Evolutionary conservation across 2,329 filamentous ascomycete species (phyloP).

Genomic region (Helotiales sp.): DNA sequence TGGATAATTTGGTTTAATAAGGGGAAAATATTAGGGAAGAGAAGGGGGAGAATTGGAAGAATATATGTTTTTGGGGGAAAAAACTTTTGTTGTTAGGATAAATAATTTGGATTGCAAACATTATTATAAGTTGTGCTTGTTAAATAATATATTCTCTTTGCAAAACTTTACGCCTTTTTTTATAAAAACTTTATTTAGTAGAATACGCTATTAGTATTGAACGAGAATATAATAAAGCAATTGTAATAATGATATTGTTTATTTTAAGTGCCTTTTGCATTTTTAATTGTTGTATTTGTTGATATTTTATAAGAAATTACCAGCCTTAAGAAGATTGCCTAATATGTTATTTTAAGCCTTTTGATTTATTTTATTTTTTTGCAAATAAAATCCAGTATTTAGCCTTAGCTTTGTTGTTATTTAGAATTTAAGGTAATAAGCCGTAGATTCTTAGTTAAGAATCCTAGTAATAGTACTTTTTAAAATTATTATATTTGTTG

Average conservation of each 20-base stretch:
- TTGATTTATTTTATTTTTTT: neutral
- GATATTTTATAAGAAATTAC: neutral
- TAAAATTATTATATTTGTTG: constrained; percentile 23
- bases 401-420: constrained; percentile 15
- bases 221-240: too few species aligned
- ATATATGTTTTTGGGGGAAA: neutral
- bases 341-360: neutral
- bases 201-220: neutral
- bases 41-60: neutral
- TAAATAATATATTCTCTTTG: neutral
- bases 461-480: constrained; percentile 16
- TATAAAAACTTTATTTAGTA: neutral
- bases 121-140: neutral
- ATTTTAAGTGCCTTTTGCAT: neutral
- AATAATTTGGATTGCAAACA: neutral
- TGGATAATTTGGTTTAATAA: neutral
- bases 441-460: constrained; percentile 26
- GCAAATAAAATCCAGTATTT: constrained; percentile 1
- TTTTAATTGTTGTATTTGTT: neutral
- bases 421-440: constrained; percentile 22
- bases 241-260: neutral
- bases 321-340: neutral
- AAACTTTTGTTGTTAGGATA: neutral
- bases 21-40: neutral
- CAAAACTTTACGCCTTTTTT: neutral